A percentile compares a stretch with the other conserved stretches of the same genome.
These are phyloP conservation scores for Arachis stenosperma DNA, from an alignment of 306 rosid genomes.

Conservation along the genomic window DNA sequence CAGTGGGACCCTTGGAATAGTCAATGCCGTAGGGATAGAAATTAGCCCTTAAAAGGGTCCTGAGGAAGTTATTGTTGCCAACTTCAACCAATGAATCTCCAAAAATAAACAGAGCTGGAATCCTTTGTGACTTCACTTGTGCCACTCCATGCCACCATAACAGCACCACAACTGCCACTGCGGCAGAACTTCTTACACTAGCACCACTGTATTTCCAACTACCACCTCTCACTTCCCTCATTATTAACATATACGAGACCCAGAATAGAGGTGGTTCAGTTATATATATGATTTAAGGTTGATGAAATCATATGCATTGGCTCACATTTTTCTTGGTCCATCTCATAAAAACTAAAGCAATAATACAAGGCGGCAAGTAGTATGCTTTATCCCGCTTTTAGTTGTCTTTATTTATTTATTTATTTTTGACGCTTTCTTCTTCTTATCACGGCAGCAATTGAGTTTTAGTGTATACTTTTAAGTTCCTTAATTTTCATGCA, in stretches of 20 bases:
- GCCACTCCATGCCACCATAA: constrained; percentile 36
- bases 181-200: background rate
- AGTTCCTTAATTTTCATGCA: background rate
- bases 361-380: background rate
- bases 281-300: too few relatives aligned
- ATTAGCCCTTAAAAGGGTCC: constrained; percentile 60
- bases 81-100: constrained; percentile 89
- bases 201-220: background rate
- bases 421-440: background rate
- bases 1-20: constrained; percentile 61
- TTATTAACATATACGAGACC: background rate
- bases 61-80: constrained; percentile 80
- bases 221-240: constrained; percentile 9
- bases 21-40: constrained; percentile 82
- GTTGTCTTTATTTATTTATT: background rate
- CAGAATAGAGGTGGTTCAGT: background rate
- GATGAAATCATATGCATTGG: too few relatives aligned
- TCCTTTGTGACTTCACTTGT: constrained; percentile 41
- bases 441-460: background rate
- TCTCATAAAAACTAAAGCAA: background rate
- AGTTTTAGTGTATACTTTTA: background rate
- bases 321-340: background rate
- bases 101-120: constrained; percentile 78
- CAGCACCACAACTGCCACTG: constrained; percentile 21
- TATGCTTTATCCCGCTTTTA: background rate